A percentile compares a stretch with the other conserved stretches of the same genome.
Evolutionary conservation across 805 yeast genomes (phyloP).

Genomic region (Cyberlindnera nakhonratchasimensis): DNA sequence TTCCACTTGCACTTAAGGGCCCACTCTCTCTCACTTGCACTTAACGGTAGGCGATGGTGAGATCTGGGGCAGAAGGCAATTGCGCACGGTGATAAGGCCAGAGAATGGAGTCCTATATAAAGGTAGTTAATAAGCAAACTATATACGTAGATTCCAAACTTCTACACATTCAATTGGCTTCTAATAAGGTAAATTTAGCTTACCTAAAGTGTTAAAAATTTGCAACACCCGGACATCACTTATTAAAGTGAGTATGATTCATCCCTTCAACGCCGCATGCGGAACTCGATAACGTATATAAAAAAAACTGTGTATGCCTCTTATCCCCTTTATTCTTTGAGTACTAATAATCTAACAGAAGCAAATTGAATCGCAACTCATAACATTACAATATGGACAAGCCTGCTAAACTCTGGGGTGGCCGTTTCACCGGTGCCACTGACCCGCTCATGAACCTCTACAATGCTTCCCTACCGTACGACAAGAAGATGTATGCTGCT

Average conservation of each 20-base stretch:
- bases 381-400: constrained; percentile 18
- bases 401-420: constrained; percentile 86
- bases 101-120: too few relatives aligned
- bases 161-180: too few relatives aligned
- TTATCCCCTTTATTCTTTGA: background rate
- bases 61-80: too few relatives aligned
- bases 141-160: too few relatives aligned
- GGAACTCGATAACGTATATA: too few relatives aligned
- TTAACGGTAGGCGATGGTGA: too few relatives aligned
- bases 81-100: background rate
- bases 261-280: background rate
- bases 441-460: constrained; percentile 97
- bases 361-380: background rate
- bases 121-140: too few relatives aligned
- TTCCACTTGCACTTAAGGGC: constrained; percentile 3
- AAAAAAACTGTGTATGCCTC: too few relatives aligned
- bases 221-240: constrained; percentile 1
- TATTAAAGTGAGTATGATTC: background rate
- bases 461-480: constrained; percentile 96
- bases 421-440: constrained; percentile 94
- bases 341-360: too few relatives aligned
- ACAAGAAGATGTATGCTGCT: constrained; percentile 89
- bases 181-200: too few relatives aligned
- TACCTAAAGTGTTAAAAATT: too few relatives aligned
- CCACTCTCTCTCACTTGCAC: constrained; percentile 6